phyloP scores from a whole-genome alignment of 2,329 filamentous ascomycete genomes.

The Aspergillus cejpii region DNA sequence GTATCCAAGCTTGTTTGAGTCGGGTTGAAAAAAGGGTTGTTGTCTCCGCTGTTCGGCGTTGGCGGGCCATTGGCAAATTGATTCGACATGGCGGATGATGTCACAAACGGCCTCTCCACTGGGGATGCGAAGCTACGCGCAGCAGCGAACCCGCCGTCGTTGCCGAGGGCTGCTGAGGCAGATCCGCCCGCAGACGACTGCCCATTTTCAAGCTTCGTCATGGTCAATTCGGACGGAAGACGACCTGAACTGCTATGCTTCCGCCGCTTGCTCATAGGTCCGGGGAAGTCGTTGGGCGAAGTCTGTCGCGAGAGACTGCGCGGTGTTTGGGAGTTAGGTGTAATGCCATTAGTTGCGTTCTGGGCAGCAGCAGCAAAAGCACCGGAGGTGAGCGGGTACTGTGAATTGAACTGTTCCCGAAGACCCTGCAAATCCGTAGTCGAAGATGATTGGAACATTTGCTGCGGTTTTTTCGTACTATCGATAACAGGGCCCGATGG shows the following conservation, averaged over 20 bases:
- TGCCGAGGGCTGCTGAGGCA: conserved; percentile 35
- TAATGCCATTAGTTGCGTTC: conserved; percentile 32
- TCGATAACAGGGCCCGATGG: conserved; percentile 30
- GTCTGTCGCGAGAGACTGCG: conserved; percentile 64
- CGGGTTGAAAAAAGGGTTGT: conserved; percentile 52
- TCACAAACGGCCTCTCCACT: conserved; percentile 44
- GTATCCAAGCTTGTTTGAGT: conserved; percentile 61
- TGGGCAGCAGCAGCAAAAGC: conserved; percentile 35
- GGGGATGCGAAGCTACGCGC: conserved; percentile 33
- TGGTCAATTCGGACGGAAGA: conserved; percentile 65
- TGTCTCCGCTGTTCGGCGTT: conserved; percentile 60
- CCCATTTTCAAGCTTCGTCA: conserved; percentile 70
- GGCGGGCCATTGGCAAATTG: conserved; percentile 56
- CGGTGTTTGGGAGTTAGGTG: conserved; percentile 47
- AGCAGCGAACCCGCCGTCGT: conserved; percentile 40
- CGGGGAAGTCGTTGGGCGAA: conserved; percentile 60
- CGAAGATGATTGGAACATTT: conserved; percentile 52
- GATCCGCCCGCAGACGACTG: conserved; percentile 27
- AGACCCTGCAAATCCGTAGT: conserved; percentile 58
- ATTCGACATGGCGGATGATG: conserved; percentile 37
- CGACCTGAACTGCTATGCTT: conserved; percentile 67
- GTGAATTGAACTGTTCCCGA: conserved; percentile 46
- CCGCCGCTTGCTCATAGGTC: conserved; percentile 68
- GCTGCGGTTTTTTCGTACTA: conserved; percentile 28
- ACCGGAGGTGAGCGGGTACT: conserved; percentile 35